Percentiles rank a stretch among this genome's conserved stretches.
Evolutionary conservation across 202 grass and related monocot species (phyloP).

Genomic region (Cymbopogon flexuosus): DNA sequence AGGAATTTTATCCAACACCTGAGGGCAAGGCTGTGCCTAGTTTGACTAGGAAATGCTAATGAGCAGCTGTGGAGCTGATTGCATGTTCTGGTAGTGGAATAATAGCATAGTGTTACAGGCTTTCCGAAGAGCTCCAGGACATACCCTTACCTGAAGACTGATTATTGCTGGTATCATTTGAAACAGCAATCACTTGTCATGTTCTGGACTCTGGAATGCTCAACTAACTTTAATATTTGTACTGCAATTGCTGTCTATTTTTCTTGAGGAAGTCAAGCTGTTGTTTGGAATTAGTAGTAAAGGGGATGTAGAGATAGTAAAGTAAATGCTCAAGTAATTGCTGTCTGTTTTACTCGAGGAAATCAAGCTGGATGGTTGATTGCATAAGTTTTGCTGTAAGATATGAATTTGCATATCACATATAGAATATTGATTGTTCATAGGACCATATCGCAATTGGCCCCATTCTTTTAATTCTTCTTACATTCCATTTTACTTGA

Average conservation of each 20-base stretch:
- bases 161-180: slow-evolving; percentile 13
- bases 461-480: not conserved
- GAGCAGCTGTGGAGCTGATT: too few species aligned
- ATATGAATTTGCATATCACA: not conserved
- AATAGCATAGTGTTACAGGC: not conserved
- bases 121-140: not conserved
- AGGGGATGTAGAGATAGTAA: not conserved
- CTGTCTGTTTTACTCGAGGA: not conserved
- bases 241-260: not conserved
- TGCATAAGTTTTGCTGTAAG: not conserved
- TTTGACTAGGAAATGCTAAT: too few species aligned
- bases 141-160: not conserved
- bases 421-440: not conserved
- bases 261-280: not conserved
- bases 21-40: not conserved
- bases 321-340: not conserved
- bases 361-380: not conserved
- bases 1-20: slow-evolving; percentile 21
- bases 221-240: slow-evolving; percentile 5
- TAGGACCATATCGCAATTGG: not conserved
- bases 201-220: not conserved
- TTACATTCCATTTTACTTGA: slow-evolving; percentile 20
- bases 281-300: not conserved
- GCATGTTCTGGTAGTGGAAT: not conserved
- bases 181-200: not conserved